phyloP scores from a whole-genome alignment of 495 filamentous ascomycete genomes.

The Trichoderma asperelloides region DNA sequence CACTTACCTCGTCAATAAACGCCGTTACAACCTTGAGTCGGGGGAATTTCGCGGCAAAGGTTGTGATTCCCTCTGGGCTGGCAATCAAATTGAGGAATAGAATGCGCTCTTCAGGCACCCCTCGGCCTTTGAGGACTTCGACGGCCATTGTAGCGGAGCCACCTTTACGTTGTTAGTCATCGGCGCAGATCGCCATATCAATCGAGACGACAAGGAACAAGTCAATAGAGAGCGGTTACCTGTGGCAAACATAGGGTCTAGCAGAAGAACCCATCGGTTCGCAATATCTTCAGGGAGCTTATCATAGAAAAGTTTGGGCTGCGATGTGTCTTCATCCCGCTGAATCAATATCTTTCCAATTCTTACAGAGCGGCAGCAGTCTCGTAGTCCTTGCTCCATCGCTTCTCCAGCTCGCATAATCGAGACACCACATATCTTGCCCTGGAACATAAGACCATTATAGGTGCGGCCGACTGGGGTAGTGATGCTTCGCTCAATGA shows the following conservation, averaged over 20 bases:
- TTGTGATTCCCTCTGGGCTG: constrained; percentile 81
- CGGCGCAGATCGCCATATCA: not conserved
- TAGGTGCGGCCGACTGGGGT: constrained; percentile 88
- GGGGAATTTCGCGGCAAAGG: constrained; percentile 87
- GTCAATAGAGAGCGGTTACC: constrained; percentile 41
- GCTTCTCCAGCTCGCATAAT: constrained; percentile 98
- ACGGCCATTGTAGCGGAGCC: constrained; percentile 96
- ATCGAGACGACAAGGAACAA: not conserved
- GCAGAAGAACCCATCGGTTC: constrained; percentile 83
- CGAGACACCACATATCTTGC: constrained; percentile 95
- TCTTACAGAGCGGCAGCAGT: constrained; percentile 91
- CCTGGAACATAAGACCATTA: constrained; percentile 86
- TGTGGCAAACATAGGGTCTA: constrained; percentile 98
- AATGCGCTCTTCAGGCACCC: constrained; percentile 90
- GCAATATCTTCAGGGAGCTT: constrained; percentile 93
- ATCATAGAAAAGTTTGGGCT: constrained; percentile 91
- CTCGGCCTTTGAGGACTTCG: constrained; percentile 76
- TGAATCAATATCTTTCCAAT: constrained; percentile 99
- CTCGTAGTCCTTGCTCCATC: constrained; percentile 94
- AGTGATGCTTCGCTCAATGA: constrained; percentile 75
- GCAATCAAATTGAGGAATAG: constrained; percentile 95
- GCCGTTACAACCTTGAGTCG: constrained; percentile 90
- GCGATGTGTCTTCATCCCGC: constrained; percentile 86
- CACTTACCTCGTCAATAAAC: constrained; percentile 68
- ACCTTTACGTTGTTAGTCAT: constrained; percentile 38